These are phyloP conservation scores for Sporothrix schenckii DNA, from an alignment of 2,329 filamentous ascomycete genomes.

Conservation along the genomic window DNA sequence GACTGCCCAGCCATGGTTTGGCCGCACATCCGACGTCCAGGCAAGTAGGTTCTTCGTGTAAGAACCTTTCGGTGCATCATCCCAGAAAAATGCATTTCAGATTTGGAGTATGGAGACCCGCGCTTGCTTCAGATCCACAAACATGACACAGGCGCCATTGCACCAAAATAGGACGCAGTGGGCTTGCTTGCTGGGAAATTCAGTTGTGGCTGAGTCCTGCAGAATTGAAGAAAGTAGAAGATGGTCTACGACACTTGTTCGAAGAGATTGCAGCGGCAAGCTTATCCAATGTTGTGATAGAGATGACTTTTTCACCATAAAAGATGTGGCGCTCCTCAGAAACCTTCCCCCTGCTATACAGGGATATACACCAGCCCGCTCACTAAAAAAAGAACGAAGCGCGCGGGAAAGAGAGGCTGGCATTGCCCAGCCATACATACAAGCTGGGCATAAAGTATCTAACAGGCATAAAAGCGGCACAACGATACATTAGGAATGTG, in stretches of 20 bases:
- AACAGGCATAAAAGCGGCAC: no score
- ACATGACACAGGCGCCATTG: not conserved
- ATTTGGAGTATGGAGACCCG: not conserved
- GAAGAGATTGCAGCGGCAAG: slow-evolving; percentile 5
- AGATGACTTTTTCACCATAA: not conserved
- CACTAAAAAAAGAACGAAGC: slow-evolving; percentile 28
- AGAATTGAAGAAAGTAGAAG: not conserved
- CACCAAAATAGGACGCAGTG: not conserved
- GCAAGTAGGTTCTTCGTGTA: not conserved
- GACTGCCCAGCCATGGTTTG: not conserved
- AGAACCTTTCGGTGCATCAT: no score
- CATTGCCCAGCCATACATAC: not conserved
- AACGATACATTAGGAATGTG: not conserved
- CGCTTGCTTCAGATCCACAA: slow-evolving; percentile 17
- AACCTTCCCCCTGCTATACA: not conserved
- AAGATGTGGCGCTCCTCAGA: slow-evolving; percentile 13
- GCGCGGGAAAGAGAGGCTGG: slow-evolving; percentile 2
- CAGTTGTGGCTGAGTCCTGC: slow-evolving; percentile 21
- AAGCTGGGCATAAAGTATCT: not conserved
- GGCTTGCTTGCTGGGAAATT: not conserved
- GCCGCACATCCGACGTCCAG: not conserved
- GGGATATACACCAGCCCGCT: not conserved
- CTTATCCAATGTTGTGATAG: slow-evolving; percentile 5
- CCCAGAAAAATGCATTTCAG: not conserved
- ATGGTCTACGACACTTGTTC: not conserved